Percentiles rank a stretch among this genome's conserved stretches.
Evolutionary conservation across 331 rosid species (phyloP).

Genomic region (Pyrus hybrid): DNA sequence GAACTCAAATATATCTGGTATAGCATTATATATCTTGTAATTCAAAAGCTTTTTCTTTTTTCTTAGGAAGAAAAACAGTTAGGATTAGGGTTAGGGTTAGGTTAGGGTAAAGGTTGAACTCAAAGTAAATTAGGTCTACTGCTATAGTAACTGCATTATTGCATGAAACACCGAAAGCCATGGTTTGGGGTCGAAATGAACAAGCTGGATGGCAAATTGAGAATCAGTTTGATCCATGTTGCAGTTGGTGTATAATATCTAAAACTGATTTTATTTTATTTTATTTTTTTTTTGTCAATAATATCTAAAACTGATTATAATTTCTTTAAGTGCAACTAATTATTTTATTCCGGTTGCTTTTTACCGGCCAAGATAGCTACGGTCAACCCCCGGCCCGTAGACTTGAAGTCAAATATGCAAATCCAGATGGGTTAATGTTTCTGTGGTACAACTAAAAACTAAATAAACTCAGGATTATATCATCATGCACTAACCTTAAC

Average conservation of each 20-base stretch:
- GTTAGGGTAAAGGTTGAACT: too few species aligned
- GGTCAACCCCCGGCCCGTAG: constrained; percentile 12
- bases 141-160: neutral
- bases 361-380: constrained; percentile 26
- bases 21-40: too few species aligned
- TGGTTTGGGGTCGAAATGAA: constrained; percentile 4
- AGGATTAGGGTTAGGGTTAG: too few species aligned
- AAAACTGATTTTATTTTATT: too few species aligned
- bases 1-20: too few species aligned
- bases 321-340: neutral
- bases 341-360: constrained; percentile 10
- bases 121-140: too few species aligned
- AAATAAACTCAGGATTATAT: neutral
- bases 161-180: constrained; percentile 17
- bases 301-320: neutral
- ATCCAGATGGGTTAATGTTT: neutral
- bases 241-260: neutral
- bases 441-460: constrained; percentile 7
- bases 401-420: constrained; percentile 12
- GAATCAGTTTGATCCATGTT: constrained; percentile 9
- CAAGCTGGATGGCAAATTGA: constrained; percentile 1
- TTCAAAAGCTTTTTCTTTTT: too few species aligned
- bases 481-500: constrained; percentile 1
- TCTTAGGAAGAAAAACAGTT: too few species aligned
- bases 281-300: too few species aligned